phyloP scores from a whole-genome alignment of 768 basidiomycete genomes.

The Cytidiella melzeri region DNA sequence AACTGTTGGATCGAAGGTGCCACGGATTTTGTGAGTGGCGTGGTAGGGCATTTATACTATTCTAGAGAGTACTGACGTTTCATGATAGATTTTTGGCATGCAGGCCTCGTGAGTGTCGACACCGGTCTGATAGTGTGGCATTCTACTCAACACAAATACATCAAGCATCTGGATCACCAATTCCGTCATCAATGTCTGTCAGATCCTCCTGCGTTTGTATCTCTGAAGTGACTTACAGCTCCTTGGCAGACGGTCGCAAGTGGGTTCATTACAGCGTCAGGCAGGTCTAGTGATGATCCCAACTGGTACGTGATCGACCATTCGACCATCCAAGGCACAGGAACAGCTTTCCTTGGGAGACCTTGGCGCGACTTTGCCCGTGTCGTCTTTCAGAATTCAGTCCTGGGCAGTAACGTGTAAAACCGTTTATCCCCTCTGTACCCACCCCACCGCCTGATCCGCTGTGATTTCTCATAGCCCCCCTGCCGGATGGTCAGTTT shows the following conservation, averaged over 20 bases:
- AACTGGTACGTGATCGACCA: slow-evolving; percentile 21
- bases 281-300: slow-evolving; percentile 17
- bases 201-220: not conserved
- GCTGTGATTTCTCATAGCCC: slow-evolving; percentile 5
- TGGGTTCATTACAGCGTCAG: slow-evolving; percentile 19
- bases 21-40: slow-evolving; percentile 18
- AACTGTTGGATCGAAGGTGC: slow-evolving; percentile 22
- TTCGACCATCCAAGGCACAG: slow-evolving; percentile 20
- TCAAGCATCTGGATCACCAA: slow-evolving; percentile 19
- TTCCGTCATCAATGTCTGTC: slow-evolving; percentile 20
- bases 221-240: not conserved
- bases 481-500: slow-evolving; percentile 23
- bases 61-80: not conserved
- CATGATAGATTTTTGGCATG: slow-evolving; percentile 18
- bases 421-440: slow-evolving; percentile 2
- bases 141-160: not conserved
- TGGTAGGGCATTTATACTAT: not conserved
- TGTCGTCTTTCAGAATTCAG: slow-evolving; percentile 25
- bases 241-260: slow-evolving; percentile 14
- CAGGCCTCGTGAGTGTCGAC: slow-evolving; percentile 15
- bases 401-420: slow-evolving; percentile 16
- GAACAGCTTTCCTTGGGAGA: slow-evolving; percentile 20
- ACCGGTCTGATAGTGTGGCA: not conserved
- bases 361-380: slow-evolving; percentile 24
- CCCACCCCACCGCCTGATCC: not conserved